Base-by-base conservation (phyloP, 1,284 basidiomycete species). In the Trametes versicolor region DNA sequence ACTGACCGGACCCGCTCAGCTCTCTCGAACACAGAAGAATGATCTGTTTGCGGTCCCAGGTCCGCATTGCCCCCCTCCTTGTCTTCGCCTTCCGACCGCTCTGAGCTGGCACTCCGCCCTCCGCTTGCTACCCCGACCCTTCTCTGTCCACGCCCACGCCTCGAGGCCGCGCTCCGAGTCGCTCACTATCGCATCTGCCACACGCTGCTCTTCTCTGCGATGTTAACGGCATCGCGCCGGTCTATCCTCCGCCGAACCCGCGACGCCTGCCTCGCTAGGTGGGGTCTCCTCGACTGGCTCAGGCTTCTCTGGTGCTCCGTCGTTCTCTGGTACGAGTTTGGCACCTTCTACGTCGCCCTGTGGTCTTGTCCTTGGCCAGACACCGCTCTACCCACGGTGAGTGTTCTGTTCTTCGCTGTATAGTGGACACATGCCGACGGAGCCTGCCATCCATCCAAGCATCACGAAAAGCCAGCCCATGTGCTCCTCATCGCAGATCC, bases 401-500 rank as follows among this genome's bases (percentile, higher is more conserved):
- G 68, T 70, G 39, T 27, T 17, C 49, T 36, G 32, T 58, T 36
- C 49, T 23, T 41, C 47, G 19, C 41, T n/a, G 51, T 54, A 27
- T n/a, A 19, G n/a, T 23, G 23, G 21, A 34, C 21, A 10, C n/a
- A 34, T n/a, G 43, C 47, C 49, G 54, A 51, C 58, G 36, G 34
- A 45, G 12, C 41, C 9, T 53, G 32, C 25, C n/a, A 55, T 23
- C 17, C 37, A 12, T 29, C 43, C n/a, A 53, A 66, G 60, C 50
- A 47, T 54, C 56, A n/a, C 21, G 56, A 69, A 55, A 51, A 72
- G 12, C 79, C 84, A 7, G 84, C 82, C 2, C 92, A 90, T 69
- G 80, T 95, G 32, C 82, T 95, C 17, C 81, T 96, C 57, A 73
- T 95, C 23, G 87, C 93, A 4, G 94, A 96, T 73, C 86, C 93